Conservation (phyloP, 805 yeast species). For the Jamesozyma spencerorum region DNA sequence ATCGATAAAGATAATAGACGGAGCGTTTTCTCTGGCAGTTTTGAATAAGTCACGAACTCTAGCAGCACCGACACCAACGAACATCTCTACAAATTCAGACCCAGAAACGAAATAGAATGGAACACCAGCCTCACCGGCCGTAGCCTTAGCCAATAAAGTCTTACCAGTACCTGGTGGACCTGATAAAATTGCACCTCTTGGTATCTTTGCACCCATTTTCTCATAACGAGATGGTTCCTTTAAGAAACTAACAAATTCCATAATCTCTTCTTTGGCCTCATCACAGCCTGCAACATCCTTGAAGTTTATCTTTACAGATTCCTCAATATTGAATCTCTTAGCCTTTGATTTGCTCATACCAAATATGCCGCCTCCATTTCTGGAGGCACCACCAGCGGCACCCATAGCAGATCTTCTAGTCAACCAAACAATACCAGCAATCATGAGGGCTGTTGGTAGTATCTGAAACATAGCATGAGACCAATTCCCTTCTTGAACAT, state of each 20-base stretch:
- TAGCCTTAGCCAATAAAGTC: slow-evolving; percentile 91
- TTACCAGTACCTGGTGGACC: slow-evolving; percentile 99
- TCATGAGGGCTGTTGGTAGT: slow-evolving; percentile 78
- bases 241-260: slow-evolving; percentile 93
- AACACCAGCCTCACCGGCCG: slow-evolving; percentile 98
- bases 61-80: slow-evolving; percentile 98
- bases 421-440: slow-evolving; percentile 82
- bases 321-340: slow-evolving; percentile 81
- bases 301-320: slow-evolving; percentile 80
- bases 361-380: slow-evolving; percentile 55
- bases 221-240: slow-evolving; percentile 87
- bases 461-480: slow-evolving; percentile 59
- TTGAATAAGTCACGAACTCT: slow-evolving; percentile 92
- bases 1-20: slow-evolving; percentile 92
- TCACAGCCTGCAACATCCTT: slow-evolving; percentile 95
- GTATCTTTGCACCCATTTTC: slow-evolving; percentile 90
- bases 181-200: slow-evolving; percentile 92
- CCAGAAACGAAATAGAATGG: slow-evolving; percentile 95
- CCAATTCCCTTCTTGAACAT: slow-evolving; percentile 61
- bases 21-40: slow-evolving; percentile 89
- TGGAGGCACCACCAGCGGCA: slow-evolving; percentile 35
- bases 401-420: slow-evolving; percentile 50
- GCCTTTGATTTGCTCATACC: slow-evolving; percentile 92
- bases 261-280: slow-evolving; percentile 94
- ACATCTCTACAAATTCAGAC: slow-evolving; percentile 97